Evolutionary conservation across 140 eudicot genomes (phyloP).

Genomic region (Erigeron philadelphicus): DNA sequence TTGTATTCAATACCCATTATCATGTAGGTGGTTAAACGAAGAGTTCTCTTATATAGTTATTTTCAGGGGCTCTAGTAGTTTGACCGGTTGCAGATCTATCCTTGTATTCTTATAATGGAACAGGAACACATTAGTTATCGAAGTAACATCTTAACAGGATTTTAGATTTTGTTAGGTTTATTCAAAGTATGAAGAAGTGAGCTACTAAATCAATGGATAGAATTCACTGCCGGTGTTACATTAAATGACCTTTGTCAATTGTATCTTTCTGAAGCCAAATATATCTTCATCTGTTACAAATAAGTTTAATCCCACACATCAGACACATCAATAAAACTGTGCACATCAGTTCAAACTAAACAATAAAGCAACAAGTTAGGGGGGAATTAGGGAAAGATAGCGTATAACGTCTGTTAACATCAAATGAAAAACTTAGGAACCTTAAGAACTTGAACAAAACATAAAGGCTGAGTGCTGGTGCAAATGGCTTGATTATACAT

Average conservation of each 20-base stretch:
- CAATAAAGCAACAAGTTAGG: slow-evolving; percentile 20
- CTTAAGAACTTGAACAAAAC: slow-evolving; percentile 2
- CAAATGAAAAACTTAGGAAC: neutral
- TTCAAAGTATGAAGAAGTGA: too few species aligned
- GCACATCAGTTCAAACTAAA: slow-evolving; percentile 9
- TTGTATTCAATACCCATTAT: too few species aligned
- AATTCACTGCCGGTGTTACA: neutral
- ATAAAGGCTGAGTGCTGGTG: neutral
- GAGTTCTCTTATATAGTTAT: too few species aligned
- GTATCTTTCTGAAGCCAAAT: neutral
- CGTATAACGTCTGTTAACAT: neutral
- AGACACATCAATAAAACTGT: neutral
- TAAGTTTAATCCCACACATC: neutral
- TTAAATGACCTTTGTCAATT: neutral
- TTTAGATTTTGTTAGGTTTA: too few species aligned
- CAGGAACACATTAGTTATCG: too few species aligned
- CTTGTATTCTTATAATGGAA: too few species aligned
- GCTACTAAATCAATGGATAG: too few species aligned
- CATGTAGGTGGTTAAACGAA: too few species aligned
- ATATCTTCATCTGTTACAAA: neutral
- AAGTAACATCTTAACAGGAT: too few species aligned
- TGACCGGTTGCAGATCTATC: too few species aligned
- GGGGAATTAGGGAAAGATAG: neutral
- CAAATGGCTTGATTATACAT: neutral
- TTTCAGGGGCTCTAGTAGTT: too few species aligned